Conservation (phyloP, 192 early-diverging fungal genomes). For the Linnemannia hyalina region DNA sequence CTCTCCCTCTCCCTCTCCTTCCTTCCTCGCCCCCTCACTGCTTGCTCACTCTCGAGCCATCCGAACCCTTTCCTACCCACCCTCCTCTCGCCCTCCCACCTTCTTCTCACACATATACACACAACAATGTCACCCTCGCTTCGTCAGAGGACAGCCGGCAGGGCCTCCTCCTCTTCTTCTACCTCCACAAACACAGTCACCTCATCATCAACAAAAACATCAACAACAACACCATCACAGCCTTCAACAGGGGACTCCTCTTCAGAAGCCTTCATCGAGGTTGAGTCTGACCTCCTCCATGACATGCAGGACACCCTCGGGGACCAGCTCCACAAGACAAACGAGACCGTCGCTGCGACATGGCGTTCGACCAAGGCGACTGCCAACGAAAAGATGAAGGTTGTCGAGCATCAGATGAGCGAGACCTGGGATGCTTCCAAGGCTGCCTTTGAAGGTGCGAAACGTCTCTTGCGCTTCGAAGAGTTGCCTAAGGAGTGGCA, state of each 20-base stretch:
- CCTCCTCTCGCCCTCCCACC: neutral
- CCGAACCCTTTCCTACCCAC: neutral
- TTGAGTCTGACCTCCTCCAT: constrained; percentile 46
- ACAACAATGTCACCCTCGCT: constrained; percentile 30
- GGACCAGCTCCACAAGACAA: constrained; percentile 44
- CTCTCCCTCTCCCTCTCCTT: neutral
- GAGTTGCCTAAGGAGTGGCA: constrained; percentile 74
- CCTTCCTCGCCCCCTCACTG: neutral
- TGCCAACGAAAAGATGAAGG: constrained; percentile 62
- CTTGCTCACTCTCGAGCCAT: constrained; percentile 9
- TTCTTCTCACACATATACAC: neutral
- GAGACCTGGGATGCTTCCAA: constrained; percentile 70
- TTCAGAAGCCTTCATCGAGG: constrained; percentile 37
- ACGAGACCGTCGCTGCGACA: constrained; percentile 56
- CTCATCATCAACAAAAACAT: neutral
- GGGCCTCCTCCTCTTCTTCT: constrained; percentile 21
- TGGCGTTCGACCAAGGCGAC: constrained; percentile 67
- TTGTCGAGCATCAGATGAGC: constrained; percentile 66
- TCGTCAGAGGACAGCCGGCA: constrained; percentile 35
- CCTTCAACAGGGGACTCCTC: constrained; percentile 11
- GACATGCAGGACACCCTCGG: constrained; percentile 48
- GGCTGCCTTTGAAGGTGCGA: constrained; percentile 67
- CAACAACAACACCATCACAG: neutral
- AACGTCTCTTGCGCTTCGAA: constrained; percentile 67
- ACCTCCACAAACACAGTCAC: constrained; percentile 17